Percentiles rank a stretch among this genome's conserved stretches.
These are phyloP conservation scores for Aspergillus clavatus DNA, from an alignment of 2,329 filamentous ascomycete genomes.

Conservation along the genomic window DNA sequence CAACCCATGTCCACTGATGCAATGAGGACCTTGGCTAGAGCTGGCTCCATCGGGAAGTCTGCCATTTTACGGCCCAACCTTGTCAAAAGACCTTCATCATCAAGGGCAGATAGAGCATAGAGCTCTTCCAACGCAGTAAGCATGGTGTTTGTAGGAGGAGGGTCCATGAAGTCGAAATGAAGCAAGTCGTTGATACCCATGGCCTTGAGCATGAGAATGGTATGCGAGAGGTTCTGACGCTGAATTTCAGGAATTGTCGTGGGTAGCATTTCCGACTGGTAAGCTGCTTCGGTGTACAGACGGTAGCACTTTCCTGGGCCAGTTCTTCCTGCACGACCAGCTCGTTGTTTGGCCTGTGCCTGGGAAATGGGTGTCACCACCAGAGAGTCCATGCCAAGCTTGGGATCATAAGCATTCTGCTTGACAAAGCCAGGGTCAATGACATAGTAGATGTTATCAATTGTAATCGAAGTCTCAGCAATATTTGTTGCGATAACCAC, in stretches of 20 bases:
- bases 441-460: conserved; percentile 96
- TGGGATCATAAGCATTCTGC: conserved; percentile 94
- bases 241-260: conserved; percentile 97
- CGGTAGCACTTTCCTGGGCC: conserved; percentile 95
- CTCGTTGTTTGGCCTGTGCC: conserved; percentile 90
- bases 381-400: conserved; percentile 94
- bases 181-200: conserved; percentile 98
- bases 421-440: conserved; percentile 97
- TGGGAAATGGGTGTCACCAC: conserved; percentile 96
- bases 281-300: conserved; percentile 90
- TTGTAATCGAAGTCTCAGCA: conserved; percentile 95
- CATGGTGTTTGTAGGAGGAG: conserved; percentile 96
- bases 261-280: conserved; percentile 93
- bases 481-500: conserved; percentile 98
- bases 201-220: conserved; percentile 95
- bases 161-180: conserved; percentile 99
- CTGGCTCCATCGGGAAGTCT: conserved; percentile 96
- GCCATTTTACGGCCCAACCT: conserved; percentile 94
- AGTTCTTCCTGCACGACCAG: conserved; percentile 87
- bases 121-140: conserved; percentile 91
- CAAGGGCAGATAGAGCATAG: conserved; percentile 83
- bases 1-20: conserved; percentile 81
- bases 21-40: conserved; percentile 85
- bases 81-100: conserved; percentile 91
- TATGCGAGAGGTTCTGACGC: conserved; percentile 83